Percentiles rank a stretch among this genome's conserved stretches.
Evolutionary conservation across 768 basidiomycete genomes (phyloP).

Genomic region (Nevesoporus exiguus): DNA sequence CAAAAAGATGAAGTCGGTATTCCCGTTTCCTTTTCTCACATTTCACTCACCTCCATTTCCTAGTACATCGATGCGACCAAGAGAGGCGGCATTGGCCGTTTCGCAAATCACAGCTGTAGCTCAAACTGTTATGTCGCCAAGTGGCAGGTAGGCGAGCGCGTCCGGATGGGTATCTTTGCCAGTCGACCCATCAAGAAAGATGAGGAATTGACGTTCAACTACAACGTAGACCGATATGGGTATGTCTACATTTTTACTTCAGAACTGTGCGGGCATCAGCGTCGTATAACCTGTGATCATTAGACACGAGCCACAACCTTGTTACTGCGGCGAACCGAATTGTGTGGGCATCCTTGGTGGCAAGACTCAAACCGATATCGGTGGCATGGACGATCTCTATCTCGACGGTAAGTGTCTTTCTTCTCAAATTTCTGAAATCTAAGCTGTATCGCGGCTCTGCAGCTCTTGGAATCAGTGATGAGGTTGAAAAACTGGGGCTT

Average conservation of each 20-base stretch:
- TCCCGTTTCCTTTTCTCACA: not conserved
- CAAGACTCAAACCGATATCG: constrained; percentile 96
- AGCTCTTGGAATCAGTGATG: constrained; percentile 94
- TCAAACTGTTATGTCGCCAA: constrained; percentile 98
- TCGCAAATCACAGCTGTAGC: constrained; percentile 96
- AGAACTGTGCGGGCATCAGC: not conserved
- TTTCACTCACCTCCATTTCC: not conserved
- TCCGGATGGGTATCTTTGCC: constrained; percentile 99
- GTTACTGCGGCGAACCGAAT: constrained; percentile 93
- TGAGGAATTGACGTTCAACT: constrained; percentile 97
- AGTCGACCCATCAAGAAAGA: constrained; percentile 69
- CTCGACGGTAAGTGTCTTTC: constrained; percentile 63
- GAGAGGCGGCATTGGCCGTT: constrained; percentile 92
- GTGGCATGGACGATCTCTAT: constrained; percentile 90
- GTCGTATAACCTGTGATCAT: not conserved
- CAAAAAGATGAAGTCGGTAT: constrained; percentile 89
- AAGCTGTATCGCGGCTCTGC: not conserved
- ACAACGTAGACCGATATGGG: constrained; percentile 99
- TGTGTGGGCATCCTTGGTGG: constrained; percentile 97
- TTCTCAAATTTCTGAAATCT: not conserved
- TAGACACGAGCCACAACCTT: constrained; percentile 91
- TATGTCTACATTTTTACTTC: constrained; percentile 35
- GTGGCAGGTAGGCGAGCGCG: constrained; percentile 86
- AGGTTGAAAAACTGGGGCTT: constrained; percentile 75
- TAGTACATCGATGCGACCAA: constrained; percentile 99